A percentile compares a stretch with the other conserved stretches of the same genome.
Conservation (phyloP, 202 grass and related monocot genomes). For the Musa balbisiana region DNA sequence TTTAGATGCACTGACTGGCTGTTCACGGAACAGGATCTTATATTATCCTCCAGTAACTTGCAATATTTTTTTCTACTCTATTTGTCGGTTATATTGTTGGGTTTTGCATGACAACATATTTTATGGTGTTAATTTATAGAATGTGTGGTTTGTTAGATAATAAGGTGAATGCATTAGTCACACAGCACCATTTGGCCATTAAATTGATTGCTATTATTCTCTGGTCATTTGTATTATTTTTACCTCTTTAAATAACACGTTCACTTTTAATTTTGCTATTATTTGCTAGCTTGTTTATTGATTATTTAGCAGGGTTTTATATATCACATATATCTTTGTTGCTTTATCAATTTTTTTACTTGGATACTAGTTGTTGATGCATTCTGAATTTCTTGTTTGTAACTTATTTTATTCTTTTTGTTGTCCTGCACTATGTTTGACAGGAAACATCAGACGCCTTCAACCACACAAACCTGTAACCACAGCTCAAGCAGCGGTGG, state of each 20-base stretch:
- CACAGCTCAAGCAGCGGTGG: conserved; percentile 83
- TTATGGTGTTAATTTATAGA: too few species aligned
- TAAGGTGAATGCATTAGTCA: too few species aligned
- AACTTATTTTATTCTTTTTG: conserved; percentile 19
- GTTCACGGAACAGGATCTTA: too few species aligned
- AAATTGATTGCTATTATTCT: too few species aligned
- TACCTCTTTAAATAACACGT: neutral
- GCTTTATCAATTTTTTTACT: neutral
- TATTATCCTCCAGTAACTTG: too few species aligned
- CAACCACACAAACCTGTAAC: conserved; percentile 81
- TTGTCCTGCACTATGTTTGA: conserved; percentile 16
- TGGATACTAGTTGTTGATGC: neutral
- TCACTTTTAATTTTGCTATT: neutral
- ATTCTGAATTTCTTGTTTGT: neutral
- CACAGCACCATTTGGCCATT: too few species aligned
- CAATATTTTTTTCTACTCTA: too few species aligned
- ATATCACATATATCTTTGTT: neutral
- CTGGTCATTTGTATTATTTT: neutral
- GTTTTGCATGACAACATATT: too few species aligned
- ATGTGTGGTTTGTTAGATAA: too few species aligned
- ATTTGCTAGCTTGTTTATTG: neutral
- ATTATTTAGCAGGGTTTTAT: neutral
- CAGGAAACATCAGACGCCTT: conserved; percentile 91
- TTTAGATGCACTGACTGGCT: too few species aligned
- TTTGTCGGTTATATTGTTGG: too few species aligned